phyloP scores from a whole-genome alignment of 2,329 filamentous ascomycete genomes.

The Pyrenophora seminiperda region DNA sequence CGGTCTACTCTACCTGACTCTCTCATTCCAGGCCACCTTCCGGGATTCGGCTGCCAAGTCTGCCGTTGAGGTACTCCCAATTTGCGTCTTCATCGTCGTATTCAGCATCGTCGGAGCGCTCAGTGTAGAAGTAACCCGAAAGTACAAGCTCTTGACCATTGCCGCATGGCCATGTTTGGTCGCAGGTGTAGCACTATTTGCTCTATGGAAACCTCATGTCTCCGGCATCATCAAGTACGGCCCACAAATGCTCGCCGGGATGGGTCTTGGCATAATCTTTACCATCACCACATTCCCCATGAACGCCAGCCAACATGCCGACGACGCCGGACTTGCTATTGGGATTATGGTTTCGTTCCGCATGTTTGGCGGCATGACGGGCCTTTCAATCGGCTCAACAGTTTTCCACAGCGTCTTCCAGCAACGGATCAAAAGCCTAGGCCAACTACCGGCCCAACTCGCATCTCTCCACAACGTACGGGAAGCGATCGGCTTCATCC shows the following conservation, averaged over 20 bases:
- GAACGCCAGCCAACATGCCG: conserved; percentile 44
- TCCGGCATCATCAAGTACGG: background rate
- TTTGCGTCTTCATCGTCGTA: conserved; percentile 52
- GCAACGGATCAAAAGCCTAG: background rate
- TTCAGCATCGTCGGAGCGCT: conserved; percentile 6
- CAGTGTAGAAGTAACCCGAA: conserved; percentile 50
- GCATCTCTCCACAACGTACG: conserved; percentile 1
- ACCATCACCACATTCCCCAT: conserved; percentile 28
- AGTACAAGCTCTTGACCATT: conserved; percentile 65
- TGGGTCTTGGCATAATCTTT: conserved; percentile 17
- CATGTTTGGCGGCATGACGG: conserved; percentile 47
- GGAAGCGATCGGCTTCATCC: conserved; percentile 15
- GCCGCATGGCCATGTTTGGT: conserved; percentile 64
- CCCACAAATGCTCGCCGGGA: conserved; percentile 17
- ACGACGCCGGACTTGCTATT: conserved; percentile 46
- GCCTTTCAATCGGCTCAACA: conserved; percentile 44
- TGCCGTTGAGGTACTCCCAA: conserved; percentile 44
- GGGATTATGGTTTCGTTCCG: conserved; percentile 45
- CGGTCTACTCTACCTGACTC: conserved; percentile 46
- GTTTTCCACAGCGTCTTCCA: conserved; percentile 34
- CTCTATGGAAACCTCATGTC: conserved; percentile 33
- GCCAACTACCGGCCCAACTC: conserved; percentile 4
- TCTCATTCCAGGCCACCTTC: conserved; percentile 48
- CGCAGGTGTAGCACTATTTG: conserved; percentile 60
- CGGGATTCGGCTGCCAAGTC: conserved; percentile 38